These are phyloP conservation scores for Pestalotiopsis sp. DNA, from an alignment of 2,329 filamentous ascomycete genomes.

Conservation along the genomic window DNA sequence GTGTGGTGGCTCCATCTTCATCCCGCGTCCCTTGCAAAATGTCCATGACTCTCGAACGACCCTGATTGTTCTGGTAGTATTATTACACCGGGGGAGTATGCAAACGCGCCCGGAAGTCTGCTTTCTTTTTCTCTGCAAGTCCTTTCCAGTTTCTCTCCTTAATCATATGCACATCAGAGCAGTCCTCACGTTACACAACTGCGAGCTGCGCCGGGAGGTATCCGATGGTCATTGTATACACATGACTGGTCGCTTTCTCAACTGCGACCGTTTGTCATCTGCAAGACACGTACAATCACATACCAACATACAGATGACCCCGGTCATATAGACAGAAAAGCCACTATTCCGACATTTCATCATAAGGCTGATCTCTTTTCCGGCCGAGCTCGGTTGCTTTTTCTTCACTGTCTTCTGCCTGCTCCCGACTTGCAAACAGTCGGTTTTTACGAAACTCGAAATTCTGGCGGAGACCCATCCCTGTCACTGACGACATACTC, in stretches of 20 bases:
- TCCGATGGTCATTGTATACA: neutral
- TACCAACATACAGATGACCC: neutral
- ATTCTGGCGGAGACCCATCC: neutral
- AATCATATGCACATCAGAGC: neutral
- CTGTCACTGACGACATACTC: neutral
- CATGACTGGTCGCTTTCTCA: neutral
- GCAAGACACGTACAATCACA: neutral
- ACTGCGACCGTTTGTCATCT: neutral
- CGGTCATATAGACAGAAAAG: no score
- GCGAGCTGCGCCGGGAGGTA: neutral
- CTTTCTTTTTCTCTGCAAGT: neutral
- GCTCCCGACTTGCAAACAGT: neutral
- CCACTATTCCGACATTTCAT: neutral
- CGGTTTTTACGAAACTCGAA: neutral
- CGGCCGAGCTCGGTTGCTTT: neutral
- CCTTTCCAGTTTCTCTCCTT: neutral
- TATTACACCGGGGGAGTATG: neutral
- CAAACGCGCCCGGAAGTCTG: neutral
- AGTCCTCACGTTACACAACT: neutral
- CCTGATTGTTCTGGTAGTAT: neutral
- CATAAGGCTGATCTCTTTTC: neutral
- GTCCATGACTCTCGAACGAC: neutral
- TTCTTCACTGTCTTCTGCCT: neutral
- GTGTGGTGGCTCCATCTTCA: neutral
- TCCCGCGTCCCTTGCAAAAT: neutral